phyloP scores from a whole-genome alignment of 345 rosid species.

The Arabidopsis arenosa region DNA sequence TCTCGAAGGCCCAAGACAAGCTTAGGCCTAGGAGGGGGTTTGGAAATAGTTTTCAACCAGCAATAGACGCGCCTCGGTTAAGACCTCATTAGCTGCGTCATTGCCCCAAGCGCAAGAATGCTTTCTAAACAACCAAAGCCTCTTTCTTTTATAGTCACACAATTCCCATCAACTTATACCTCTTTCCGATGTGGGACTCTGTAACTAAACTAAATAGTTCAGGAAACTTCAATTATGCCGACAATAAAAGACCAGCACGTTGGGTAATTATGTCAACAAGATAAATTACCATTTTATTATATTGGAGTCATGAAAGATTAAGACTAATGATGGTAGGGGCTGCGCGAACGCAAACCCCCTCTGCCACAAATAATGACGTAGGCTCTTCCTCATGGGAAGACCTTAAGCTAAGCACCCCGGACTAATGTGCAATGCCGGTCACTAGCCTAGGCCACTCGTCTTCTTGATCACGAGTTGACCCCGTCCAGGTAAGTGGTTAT shows the following conservation, averaged over 20 bases:
- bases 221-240: background rate
- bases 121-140: accelerated
- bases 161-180: background rate
- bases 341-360: constrained; percentile 21
- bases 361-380: constrained; percentile 24
- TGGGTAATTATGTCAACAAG: no score
- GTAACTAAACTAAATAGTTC: background rate
- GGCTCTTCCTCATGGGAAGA: constrained; percentile 22
- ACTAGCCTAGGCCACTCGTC: constrained; percentile 24
- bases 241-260: no score
- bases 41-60: constrained; percentile 32
- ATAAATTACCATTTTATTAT: no score
- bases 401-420: constrained; percentile 19
- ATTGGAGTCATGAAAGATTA: background rate
- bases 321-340: background rate
- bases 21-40: constrained; percentile 20
- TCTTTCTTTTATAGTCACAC: background rate
- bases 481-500: constrained; percentile 16
- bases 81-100: constrained; percentile 15
- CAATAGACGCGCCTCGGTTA: constrained; percentile 30
- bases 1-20: constrained; percentile 10
- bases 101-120: constrained; percentile 25
- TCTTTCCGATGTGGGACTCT: constrained; percentile 12
- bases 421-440: constrained; percentile 3
- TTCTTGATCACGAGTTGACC: constrained; percentile 12